These are phyloP conservation scores for Clarireedia hainanense DNA, from an alignment of 2,329 filamentous ascomycete genomes.

Conservation along the genomic window DNA sequence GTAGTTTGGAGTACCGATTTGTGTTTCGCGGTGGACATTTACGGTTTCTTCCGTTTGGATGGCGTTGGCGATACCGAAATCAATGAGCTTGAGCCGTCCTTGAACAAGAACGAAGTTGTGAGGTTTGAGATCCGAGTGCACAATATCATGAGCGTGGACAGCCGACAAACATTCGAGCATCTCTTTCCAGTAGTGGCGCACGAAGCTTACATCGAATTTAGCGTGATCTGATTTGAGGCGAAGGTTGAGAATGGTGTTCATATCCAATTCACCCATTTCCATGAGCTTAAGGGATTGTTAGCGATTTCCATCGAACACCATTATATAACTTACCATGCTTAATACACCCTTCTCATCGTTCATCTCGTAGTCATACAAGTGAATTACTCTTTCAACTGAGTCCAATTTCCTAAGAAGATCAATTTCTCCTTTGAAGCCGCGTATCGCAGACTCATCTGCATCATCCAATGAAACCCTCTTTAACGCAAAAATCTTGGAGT, in stretches of 20 bases:
- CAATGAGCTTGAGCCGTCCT: constrained; percentile 88
- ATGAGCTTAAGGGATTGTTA: constrained; percentile 56
- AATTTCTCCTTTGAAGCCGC: constrained; percentile 91
- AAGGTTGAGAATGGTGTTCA: constrained; percentile 75
- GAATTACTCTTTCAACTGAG: constrained; percentile 82
- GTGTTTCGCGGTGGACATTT: constrained; percentile 92
- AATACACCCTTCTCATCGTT: constrained; percentile 87
- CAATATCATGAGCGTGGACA: constrained; percentile 84
- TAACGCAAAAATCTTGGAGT: constrained; percentile 88
- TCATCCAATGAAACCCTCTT: constrained; percentile 90
- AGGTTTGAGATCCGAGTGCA: constrained; percentile 94
- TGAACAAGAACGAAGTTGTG: constrained; percentile 93
- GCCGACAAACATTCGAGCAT: constrained; percentile 94
- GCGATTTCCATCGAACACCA: neutral
- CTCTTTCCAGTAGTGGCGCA: constrained; percentile 98
- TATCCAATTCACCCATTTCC: constrained; percentile 93
- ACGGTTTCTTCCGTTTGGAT: constrained; percentile 94
- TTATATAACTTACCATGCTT: constrained; percentile 56
- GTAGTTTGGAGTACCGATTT: constrained; percentile 95
- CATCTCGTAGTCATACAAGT: constrained; percentile 85
- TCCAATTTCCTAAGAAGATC: constrained; percentile 76
- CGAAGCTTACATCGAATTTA: constrained; percentile 79
- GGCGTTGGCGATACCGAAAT: constrained; percentile 96
- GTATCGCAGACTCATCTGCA: constrained; percentile 74
- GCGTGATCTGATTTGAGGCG: constrained; percentile 65